Evolutionary conservation across 2,329 filamentous ascomycete genomes (phyloP).

Genomic region (Fusarium sp.): DNA sequence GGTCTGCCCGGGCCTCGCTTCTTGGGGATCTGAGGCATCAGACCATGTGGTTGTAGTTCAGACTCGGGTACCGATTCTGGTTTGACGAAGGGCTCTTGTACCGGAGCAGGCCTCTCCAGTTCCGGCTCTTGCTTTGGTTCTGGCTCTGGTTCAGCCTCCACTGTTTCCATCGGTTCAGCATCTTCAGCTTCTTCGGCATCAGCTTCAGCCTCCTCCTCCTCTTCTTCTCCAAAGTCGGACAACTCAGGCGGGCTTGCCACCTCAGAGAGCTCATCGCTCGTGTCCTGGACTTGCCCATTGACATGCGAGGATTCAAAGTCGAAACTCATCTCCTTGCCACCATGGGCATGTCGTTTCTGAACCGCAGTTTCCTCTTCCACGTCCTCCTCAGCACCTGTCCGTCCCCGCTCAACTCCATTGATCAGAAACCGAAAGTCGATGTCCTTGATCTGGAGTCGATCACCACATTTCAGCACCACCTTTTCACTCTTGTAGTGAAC

Average conservation of each 20-base stretch:
- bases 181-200: constrained; percentile 43
- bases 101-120: constrained; percentile 43
- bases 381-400: constrained; percentile 69
- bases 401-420: constrained; percentile 70
- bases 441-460: constrained; percentile 78
- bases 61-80: constrained; percentile 43
- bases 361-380: constrained; percentile 61
- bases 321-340: constrained; percentile 79
- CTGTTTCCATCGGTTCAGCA: constrained; percentile 36
- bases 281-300: constrained; percentile 67
- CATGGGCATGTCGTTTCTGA: constrained; percentile 64
- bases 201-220: constrained; percentile 45
- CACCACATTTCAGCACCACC: constrained; percentile 72
- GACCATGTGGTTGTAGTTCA: constrained; percentile 47
- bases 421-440: constrained; percentile 77
- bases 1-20: constrained; percentile 84
- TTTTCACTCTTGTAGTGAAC: constrained; percentile 66
- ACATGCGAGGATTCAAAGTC: constrained; percentile 75
- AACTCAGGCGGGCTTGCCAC: constrained; percentile 57
- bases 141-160: constrained; percentile 44
- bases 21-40: constrained; percentile 64
- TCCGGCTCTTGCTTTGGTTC: constrained; percentile 47
- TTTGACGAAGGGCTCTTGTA: constrained; percentile 44
- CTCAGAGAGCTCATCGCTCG: constrained; percentile 65
- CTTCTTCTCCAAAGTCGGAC: constrained; percentile 54